These are phyloP conservation scores for Hyphopichia wangnamkhiaoensis DNA, from an alignment of 1,139 yeast species.

Conservation along the genomic window DNA sequence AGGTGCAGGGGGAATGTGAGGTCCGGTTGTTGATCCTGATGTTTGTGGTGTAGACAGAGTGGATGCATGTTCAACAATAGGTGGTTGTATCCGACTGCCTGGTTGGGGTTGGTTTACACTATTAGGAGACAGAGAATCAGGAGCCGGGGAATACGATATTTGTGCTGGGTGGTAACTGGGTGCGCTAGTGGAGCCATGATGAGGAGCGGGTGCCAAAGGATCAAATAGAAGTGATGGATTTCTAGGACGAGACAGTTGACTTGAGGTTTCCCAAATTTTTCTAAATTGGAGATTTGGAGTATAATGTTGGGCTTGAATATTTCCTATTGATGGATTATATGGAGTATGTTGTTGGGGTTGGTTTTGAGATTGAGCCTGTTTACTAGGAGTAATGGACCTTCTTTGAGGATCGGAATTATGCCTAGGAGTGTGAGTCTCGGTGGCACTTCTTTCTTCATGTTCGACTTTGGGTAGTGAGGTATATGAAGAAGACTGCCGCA, in stretches of 20 bases:
- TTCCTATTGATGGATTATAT: background rate
- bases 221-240: constrained; percentile 40
- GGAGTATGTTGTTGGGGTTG: constrained; percentile 5
- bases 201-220: constrained; percentile 36
- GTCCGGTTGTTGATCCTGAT: constrained; percentile 3
- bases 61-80: no score
- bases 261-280: constrained; percentile 37
- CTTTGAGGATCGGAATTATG: constrained; percentile 3
- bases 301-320: constrained; percentile 20
- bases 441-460: background rate
- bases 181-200: constrained; percentile 3
- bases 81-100: background rate
- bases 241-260: constrained; percentile 21
- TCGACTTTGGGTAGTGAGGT: background rate
- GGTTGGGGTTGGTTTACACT: constrained; percentile 3
- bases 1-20: constrained; percentile 5
- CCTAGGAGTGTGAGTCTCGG: background rate
- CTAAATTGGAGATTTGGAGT: constrained; percentile 38
- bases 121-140: constrained; percentile 4
- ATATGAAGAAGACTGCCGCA: background rate
- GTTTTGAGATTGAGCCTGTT: constrained; percentile 1
- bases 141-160: background rate
- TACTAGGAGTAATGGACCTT: background rate
- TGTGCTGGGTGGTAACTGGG: background rate
- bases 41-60: background rate